Conservation (phyloP, 768 basidiomycete genomes). For the Trametes gibbosa region DNA sequence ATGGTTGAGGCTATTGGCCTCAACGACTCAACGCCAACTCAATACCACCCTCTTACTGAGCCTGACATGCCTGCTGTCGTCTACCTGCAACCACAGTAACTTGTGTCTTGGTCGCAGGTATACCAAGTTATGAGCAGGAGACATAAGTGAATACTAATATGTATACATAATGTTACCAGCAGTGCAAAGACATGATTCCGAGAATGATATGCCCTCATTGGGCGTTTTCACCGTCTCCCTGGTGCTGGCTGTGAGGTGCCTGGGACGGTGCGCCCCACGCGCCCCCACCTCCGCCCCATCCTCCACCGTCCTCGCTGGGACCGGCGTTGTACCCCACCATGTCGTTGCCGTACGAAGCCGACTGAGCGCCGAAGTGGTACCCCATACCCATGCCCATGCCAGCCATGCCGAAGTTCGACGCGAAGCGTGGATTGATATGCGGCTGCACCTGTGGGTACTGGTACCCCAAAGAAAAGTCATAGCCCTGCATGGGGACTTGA, state of each 20-base stretch:
- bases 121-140: neutral
- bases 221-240: neutral
- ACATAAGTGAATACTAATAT: neutral
- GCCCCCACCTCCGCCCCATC: conserved; percentile 1
- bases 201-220: neutral
- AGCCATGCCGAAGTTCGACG: conserved; percentile 62
- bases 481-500: conserved; percentile 18
- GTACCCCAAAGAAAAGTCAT: conserved; percentile 19
- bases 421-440: conserved; percentile 83
- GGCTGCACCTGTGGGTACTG: conserved; percentile 54
- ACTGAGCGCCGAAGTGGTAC: conserved; percentile 14
- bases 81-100: neutral
- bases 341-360: conserved; percentile 7
- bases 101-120: neutral
- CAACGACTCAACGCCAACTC: conserved; percentile 6
- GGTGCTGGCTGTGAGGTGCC: neutral
- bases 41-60: neutral
- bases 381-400: conserved; percentile 48
- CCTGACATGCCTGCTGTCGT: neutral
- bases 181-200: neutral
- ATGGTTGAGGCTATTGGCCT: conserved; percentile 7
- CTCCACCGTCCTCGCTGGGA: neutral
- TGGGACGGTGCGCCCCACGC: neutral
- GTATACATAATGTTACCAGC: neutral
- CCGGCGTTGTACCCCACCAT: conserved; percentile 12